phyloP scores from a whole-genome alignment of 345 rosid genomes.

The Nasturtium officinale region DNA sequence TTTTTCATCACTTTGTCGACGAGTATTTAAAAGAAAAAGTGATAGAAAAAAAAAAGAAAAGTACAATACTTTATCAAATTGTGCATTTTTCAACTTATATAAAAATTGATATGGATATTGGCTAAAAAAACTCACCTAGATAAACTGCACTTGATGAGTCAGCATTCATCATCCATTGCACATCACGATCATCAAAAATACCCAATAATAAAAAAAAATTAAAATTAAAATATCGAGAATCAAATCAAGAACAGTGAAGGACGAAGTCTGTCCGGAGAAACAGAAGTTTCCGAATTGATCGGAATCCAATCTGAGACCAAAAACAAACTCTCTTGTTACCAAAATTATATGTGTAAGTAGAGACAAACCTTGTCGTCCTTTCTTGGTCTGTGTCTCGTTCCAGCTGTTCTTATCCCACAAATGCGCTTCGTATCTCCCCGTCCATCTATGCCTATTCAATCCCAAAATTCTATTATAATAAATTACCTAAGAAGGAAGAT shows the following conservation, averaged over 20 bases:
- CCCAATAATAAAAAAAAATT: neutral
- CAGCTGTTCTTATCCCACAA: constrained; percentile 86
- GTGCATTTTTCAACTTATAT: neutral
- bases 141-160: constrained; percentile 47
- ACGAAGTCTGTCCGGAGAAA: constrained; percentile 18
- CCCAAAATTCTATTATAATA: neutral
- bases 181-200: constrained; percentile 39
- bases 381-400: constrained; percentile 83
- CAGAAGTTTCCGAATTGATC: constrained; percentile 19
- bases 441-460: constrained; percentile 74
- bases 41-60: neutral
- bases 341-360: neutral
- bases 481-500: neutral
- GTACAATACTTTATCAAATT: constrained; percentile 7
- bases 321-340: neutral
- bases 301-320: constrained; percentile 23
- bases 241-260: constrained; percentile 28
- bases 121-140: constrained; percentile 41
- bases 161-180: constrained; percentile 47
- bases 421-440: constrained; percentile 84
- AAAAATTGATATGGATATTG: constrained; percentile 17
- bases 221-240: too few species aligned
- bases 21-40: constrained; percentile 25
- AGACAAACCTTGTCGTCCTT: constrained; percentile 74
- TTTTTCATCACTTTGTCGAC: constrained; percentile 32